phyloP scores from a whole-genome alignment of 2,329 filamentous ascomycete genomes.

The Thielaviopsis ethacetica region DNA sequence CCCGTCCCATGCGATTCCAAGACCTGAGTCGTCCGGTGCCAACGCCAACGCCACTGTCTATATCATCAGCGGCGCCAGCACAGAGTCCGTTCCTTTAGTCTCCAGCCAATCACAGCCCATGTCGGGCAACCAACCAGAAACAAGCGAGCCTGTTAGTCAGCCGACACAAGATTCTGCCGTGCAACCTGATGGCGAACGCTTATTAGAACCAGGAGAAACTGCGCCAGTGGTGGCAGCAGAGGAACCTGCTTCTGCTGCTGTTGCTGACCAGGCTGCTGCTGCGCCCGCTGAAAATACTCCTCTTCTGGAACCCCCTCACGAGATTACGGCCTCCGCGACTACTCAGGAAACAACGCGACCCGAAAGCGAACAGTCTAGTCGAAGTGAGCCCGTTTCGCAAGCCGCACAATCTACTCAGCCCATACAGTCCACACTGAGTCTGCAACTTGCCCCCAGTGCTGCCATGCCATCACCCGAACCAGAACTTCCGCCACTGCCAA shows the following conservation, averaged over 20 bases:
- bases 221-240: not conserved
- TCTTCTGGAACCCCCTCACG: not conserved
- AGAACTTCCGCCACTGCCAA: not conserved
- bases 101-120: not conserved
- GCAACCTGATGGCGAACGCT: not conserved
- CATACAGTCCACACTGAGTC: not conserved
- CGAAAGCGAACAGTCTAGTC: not conserved
- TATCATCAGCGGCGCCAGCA: not conserved
- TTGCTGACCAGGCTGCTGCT: not conserved
- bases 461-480: not conserved
- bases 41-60: not conserved
- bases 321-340: not conserved
- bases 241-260: not conserved
- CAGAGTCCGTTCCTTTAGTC: not conserved
- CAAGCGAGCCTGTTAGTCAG: not conserved
- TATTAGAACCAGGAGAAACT: not conserved
- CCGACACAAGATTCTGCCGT: not conserved
- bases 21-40: slow-evolving; percentile 14
- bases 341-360: not conserved
- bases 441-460: not conserved
- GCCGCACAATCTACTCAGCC: not conserved
- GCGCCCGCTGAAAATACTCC: not conserved
- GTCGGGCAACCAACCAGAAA: not conserved
- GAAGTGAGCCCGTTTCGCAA: not conserved
- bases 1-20: slow-evolving; percentile 28